Percentiles rank a stretch among this genome's conserved stretches.
These are phyloP conservation scores for Tetracladium setigerum DNA, from an alignment of 495 filamentous ascomycete species.

Conservation along the genomic window DNA sequence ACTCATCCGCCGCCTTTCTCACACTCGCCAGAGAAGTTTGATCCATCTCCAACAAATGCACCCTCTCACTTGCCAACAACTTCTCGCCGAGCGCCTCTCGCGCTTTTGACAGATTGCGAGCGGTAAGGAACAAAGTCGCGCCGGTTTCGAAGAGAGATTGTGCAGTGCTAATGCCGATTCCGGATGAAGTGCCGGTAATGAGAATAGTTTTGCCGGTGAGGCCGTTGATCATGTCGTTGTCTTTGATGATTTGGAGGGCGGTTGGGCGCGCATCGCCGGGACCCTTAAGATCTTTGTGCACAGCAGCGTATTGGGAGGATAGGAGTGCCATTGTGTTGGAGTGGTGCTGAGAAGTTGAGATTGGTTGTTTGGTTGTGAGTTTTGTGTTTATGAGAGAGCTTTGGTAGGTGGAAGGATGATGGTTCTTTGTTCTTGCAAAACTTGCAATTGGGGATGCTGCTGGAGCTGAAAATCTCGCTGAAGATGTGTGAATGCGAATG, in stretches of 20 bases:
- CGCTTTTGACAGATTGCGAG: slow-evolving; percentile 31
- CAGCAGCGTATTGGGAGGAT: slow-evolving; percentile 29
- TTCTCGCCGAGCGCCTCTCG: slow-evolving; percentile 23
- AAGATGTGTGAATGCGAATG: too few species aligned
- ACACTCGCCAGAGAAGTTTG: slow-evolving; percentile 24
- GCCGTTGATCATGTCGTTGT: slow-evolving; percentile 35
- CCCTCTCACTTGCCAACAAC: slow-evolving; percentile 12
- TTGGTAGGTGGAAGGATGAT: too few species aligned
- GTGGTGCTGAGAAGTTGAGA: too few species aligned
- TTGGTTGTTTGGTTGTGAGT: too few species aligned
- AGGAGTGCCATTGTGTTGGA: background rate
- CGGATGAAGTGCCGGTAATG: slow-evolving; percentile 44
- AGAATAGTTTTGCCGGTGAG: slow-evolving; percentile 38
- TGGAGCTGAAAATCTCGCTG: too few species aligned
- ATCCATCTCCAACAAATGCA: slow-evolving; percentile 29
- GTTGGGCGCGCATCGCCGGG: slow-evolving; percentile 49
- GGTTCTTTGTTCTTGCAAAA: too few species aligned
- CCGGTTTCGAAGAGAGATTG: slow-evolving; percentile 39
- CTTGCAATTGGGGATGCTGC: too few species aligned
- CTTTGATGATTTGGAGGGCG: slow-evolving; percentile 43
- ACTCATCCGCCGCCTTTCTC: slow-evolving; percentile 18
- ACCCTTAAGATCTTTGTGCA: slow-evolving; percentile 32
- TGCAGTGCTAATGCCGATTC: slow-evolving; percentile 46
- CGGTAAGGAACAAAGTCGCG: slow-evolving; percentile 37
- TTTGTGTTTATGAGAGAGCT: too few species aligned